Base-by-base conservation (phyloP, 805 yeast genomes). In the Wickerhamomyces alni region DNA sequence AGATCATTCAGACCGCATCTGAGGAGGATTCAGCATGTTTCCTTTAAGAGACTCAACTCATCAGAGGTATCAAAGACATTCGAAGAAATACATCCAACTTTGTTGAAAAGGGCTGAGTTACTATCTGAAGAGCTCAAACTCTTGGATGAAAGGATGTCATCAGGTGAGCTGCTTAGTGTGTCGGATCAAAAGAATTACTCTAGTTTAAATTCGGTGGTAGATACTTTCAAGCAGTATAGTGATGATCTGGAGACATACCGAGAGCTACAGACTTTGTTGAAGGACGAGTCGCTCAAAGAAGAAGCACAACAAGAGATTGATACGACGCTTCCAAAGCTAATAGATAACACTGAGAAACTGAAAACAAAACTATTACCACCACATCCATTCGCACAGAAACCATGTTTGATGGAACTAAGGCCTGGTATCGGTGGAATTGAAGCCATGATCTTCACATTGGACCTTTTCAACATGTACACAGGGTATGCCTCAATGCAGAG, bases 351-450 rank as follows among this genome's bases (percentile, higher is more conserved):
- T 0, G 55, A 61, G 2, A 60, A 63, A 25, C 62, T 86, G n/a
- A 77, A 81, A 43, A 54, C 70, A 6, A 69, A 72, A 31, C 65
- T 93, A 5, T 61, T 91, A 17, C 96, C 97, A 2, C 77, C 85
- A 3, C 81, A 83, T 47, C 80, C 78, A 33, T 85, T 83, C 58
- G 74, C 81, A 3, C 93, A 85, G 34, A 77, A 75, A 45, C 78
- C 93, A 0, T 82, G 95, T 35, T 66, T 93, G 2, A 47, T 93
- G 16, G 99, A 93, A 58, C 62, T 93, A 12, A 70, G 97, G 41
- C 97, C 98, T 0, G 99, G 99, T 8, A 87, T 91, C 2, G 99
- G 99, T 13, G 99, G 99, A 3, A 75, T 80, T 6, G 99, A 93
- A 56, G 96, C 99, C 0, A 80, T 81, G 57, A 73, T 93, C 12